Conservation (phyloP, 1,284 basidiomycete species). For the Melanopsichium pennsylvanicum region DNA sequence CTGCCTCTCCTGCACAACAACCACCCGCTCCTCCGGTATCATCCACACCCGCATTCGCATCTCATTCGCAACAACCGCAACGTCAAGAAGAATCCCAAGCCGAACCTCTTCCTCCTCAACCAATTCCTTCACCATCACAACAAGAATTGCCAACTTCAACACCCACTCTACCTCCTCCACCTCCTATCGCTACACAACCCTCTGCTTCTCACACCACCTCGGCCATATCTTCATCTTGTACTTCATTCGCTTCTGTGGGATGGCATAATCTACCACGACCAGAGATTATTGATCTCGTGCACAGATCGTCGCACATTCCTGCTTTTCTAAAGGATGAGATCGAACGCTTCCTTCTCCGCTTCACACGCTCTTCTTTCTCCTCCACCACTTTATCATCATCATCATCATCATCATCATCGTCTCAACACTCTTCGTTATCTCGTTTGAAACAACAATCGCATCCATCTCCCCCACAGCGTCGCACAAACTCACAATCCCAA, state of each 20-base stretch:
- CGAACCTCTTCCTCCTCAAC: constrained; percentile 23
- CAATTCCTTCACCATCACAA: background rate
- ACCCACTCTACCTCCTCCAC: constrained; percentile 7
- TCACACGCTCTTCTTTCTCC: constrained; percentile 10
- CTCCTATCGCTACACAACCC: background rate
- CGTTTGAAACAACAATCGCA: constrained; percentile 13
- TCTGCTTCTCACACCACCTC: background rate
- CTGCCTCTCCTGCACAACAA: background rate
- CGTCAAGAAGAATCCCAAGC: background rate
- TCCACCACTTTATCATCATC: too few species aligned
- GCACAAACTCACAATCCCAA: constrained; percentile 6
- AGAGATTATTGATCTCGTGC: constrained; percentile 26
- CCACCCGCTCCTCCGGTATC: constrained; percentile 15
- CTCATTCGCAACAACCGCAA: background rate
- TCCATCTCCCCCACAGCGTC: too few species aligned
- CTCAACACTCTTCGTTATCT: background rate
- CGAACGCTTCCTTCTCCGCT: constrained; percentile 27
- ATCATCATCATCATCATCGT: too few species aligned
- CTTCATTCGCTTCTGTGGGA: constrained; percentile 1
- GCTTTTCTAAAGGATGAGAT: constrained; percentile 36
- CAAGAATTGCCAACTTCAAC: too few species aligned
- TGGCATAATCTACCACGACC: constrained; percentile 27
- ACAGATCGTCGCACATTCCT: constrained; percentile 28
- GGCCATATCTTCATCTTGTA: background rate
- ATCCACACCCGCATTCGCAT: constrained; percentile 19